These are phyloP conservation scores for Ophiostoma pallidulum DNA, from an alignment of 2,329 filamentous ascomycete species.

Conservation along the genomic window DNA sequence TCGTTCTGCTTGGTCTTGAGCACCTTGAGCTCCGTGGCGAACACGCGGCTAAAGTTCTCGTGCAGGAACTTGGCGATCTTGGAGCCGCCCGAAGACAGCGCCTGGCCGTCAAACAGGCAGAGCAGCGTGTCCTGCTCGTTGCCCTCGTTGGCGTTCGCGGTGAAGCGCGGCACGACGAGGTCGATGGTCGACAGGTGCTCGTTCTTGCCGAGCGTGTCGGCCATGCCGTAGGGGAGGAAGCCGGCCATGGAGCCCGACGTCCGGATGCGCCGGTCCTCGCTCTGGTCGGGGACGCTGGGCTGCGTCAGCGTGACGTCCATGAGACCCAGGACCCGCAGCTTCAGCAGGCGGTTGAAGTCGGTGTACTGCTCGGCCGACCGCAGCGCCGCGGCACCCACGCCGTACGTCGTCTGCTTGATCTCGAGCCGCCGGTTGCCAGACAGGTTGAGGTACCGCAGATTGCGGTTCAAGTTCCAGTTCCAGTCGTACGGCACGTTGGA, in stretches of 20 bases:
- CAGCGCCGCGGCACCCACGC: conserved; percentile 40
- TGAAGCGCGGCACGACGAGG: conserved; percentile 86
- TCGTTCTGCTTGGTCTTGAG: conserved; percentile 59
- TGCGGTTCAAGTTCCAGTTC: conserved; percentile 99
- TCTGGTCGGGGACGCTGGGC: conserved; percentile 88
- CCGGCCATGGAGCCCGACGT: conserved; percentile 95
- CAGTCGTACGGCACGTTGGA: conserved; percentile 98
- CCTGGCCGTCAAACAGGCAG: conserved; percentile 92
- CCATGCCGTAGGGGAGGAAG: conserved; percentile 91
- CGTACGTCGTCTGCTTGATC: conserved; percentile 61
- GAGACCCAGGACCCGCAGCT: conserved; percentile 78
- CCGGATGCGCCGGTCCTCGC: conserved; percentile 85
- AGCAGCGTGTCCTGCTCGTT: conserved; percentile 83
- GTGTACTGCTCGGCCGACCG: conserved; percentile 57
- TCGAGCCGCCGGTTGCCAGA: conserved; percentile 95
- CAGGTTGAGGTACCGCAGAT: conserved; percentile 87
- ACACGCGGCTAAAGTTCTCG: conserved; percentile 84
- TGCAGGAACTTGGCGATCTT: conserved; percentile 95
- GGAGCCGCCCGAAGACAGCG: conserved; percentile 79
- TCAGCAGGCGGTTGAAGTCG: conserved; percentile 77
- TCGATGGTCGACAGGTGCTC: conserved; percentile 95
- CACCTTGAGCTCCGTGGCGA: conserved; percentile 70
- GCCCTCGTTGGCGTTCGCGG: conserved; percentile 37
- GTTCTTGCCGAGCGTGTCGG: conserved; percentile 83
- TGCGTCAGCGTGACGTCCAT: conserved; percentile 98